Evolutionary conservation across 2,329 filamentous ascomycete species (phyloP), one percentile per base, ranked within the genome.

Genomic region (Fusarium brachygibbosum): DNA sequence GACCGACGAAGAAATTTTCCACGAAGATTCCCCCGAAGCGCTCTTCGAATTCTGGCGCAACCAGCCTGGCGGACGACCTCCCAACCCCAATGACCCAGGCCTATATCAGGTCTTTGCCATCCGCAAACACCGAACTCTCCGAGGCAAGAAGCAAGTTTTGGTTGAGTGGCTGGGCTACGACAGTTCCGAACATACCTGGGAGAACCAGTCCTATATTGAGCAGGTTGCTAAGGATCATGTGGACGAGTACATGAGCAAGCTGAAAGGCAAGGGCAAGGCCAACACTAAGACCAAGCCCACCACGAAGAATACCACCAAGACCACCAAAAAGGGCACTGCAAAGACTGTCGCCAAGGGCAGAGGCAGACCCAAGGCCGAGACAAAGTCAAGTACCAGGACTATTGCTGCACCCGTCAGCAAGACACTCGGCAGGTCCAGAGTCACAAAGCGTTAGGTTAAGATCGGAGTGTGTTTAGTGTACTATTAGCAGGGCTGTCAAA

Each of bases 121-220:
- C 35, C 75, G 73, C 28, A 75, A 75, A 32, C 79, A 80, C 56
- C 74, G 70, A 31, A 70, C 63, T 23, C 69, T 75, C 13, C 69
- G 65, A 17, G 68, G 75, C 8, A 73, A 70, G 51, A 72, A 72
- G 40, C 69, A 69, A 21, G 63, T 80, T 31, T 61, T 74, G 11
- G 78, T 81, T 2, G 79, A 81, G 61, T 81, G 79, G 79, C 58
- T 79, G 6, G 79, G 79, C 13, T 80, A 75, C 40, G 71, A 70
- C 5, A 56, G 69, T 11, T 51, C 63, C 12, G 76, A 79, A 1
- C 71, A 61, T 6, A 75, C 76, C 4, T 81, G 79, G 79, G 70
- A 78, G 60, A 60, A 73, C 3, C 64, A 70, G 8, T 45, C 48
- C 2, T 60, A 48, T 5, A 68, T 81, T 0, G 64, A 76, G 38